These are phyloP conservation scores for Elasticomyces elasticus DNA, from an alignment of 495 filamentous ascomycete species.

Conservation along the genomic window DNA sequence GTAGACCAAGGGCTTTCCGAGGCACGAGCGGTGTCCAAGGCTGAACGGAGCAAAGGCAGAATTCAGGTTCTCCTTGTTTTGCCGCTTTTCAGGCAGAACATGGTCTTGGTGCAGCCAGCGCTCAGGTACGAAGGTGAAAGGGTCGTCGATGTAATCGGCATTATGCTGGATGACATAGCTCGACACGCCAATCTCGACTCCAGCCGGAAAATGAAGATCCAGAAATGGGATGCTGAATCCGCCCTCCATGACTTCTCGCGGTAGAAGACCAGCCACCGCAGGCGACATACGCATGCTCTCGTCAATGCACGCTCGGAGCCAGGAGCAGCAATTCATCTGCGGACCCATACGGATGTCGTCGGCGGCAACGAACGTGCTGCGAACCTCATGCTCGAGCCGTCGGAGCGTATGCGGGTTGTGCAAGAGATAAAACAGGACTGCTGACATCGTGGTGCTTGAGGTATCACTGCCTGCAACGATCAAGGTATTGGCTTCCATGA, in stretches of 20 bases:
- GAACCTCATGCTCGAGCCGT: constrained; percentile 43
- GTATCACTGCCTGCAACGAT: constrained; percentile 44
- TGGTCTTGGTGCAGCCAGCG: constrained; percentile 21
- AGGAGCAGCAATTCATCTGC: constrained; percentile 41
- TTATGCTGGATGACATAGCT: constrained; percentile 29
- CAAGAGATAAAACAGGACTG: constrained; percentile 54
- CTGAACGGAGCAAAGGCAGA: constrained; percentile 51
- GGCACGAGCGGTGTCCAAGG: constrained; percentile 46
- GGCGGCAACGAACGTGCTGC: constrained; percentile 39
- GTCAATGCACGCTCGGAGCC: constrained; percentile 52
- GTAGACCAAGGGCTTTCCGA: constrained; percentile 38
- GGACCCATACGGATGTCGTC: constrained; percentile 44
- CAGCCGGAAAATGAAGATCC: constrained; percentile 30
- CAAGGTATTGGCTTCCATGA: constrained; percentile 30
- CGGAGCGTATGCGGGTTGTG: constrained; percentile 39
- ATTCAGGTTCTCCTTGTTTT: constrained; percentile 1
- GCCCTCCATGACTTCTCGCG: constrained; percentile 51
- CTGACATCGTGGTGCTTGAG: constrained; percentile 35
- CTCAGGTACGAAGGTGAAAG: constrained; percentile 23
- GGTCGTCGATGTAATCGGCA: constrained; percentile 18
- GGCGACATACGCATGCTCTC: constrained; percentile 61
- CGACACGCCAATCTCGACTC: constrained; percentile 24
- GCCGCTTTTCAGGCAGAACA: neutral
- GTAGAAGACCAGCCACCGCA: constrained; percentile 49
- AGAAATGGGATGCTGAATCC: constrained; percentile 47